phyloP scores from a whole-genome alignment of 805 yeast genomes.

The Kluyveromyces lactis region DNA sequence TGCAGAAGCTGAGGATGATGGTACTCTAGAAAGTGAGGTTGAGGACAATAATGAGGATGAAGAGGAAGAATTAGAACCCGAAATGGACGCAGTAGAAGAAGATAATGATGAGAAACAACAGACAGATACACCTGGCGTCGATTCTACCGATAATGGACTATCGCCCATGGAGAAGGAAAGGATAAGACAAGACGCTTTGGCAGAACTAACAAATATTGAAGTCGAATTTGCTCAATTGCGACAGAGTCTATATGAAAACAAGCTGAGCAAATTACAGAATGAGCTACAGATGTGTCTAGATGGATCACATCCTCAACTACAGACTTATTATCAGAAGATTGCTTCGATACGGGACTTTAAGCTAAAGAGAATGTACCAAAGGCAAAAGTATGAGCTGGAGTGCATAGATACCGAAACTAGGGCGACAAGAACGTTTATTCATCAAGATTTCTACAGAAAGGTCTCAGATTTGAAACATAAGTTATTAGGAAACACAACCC shows the following conservation, averaged over 20 bases:
- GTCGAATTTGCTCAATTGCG: slow-evolving; percentile 77
- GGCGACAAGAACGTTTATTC: slow-evolving; percentile 70
- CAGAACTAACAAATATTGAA: slow-evolving; percentile 72
- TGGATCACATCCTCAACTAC: slow-evolving; percentile 88
- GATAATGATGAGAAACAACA: slow-evolving; percentile 10
- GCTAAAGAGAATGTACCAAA: slow-evolving; percentile 40
- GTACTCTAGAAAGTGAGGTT: slow-evolving; percentile 15
- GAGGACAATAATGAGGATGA: slow-evolving; percentile 15
- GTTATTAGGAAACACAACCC: slow-evolving; percentile 65
- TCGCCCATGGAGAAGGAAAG: slow-evolving; percentile 24
- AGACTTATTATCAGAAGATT: slow-evolving; percentile 60
- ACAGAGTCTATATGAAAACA: slow-evolving; percentile 79
- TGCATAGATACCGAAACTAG: slow-evolving; percentile 76
- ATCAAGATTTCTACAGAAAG: slow-evolving; percentile 71
- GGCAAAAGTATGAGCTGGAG: slow-evolving; percentile 57
- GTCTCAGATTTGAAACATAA: slow-evolving; percentile 57
- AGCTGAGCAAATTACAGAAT: slow-evolving; percentile 62
- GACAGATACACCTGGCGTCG: slow-evolving; percentile 4
- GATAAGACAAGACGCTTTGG: slow-evolving; percentile 31
- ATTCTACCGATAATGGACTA: slow-evolving; percentile 2
- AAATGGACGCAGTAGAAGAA: slow-evolving; percentile 6
- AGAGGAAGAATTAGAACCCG: slow-evolving; percentile 17
- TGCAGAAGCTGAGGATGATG: slow-evolving; percentile 19
- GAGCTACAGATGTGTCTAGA: slow-evolving; percentile 81
- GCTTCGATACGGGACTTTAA: slow-evolving; percentile 68